Evolutionary conservation across 768 basidiomycete genomes (phyloP).

Genomic region (Lentinula raphanica): DNA sequence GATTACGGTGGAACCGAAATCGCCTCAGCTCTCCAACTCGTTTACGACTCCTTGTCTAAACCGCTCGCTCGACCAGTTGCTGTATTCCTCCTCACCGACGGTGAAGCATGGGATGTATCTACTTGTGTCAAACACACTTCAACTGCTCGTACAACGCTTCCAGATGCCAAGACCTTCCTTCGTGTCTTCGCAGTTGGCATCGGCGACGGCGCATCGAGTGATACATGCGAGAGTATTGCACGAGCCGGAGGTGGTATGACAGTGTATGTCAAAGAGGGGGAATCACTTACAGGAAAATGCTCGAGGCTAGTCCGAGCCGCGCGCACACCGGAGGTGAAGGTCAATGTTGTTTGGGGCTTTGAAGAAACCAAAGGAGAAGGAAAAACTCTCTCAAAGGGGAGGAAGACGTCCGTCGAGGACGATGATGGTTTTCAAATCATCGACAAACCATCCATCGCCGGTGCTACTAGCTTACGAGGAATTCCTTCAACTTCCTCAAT

Average conservation of each 20-base stretch:
- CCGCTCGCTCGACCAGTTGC: not conserved
- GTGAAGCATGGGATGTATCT: conserved; percentile 5
- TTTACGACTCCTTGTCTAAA: not conserved
- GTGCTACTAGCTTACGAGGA: no score
- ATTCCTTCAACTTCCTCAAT: not conserved
- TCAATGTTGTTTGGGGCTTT: not conserved
- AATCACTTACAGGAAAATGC: conserved; percentile 4
- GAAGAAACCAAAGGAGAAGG: no score
- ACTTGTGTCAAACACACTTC: not conserved
- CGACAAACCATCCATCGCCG: not conserved
- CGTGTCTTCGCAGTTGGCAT: conserved; percentile 13
- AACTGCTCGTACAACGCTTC: not conserved
- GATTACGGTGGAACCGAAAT: conserved; percentile 14
- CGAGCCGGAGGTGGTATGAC: conserved; percentile 7
- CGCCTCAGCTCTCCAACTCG: not conserved
- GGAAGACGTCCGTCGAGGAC: no score
- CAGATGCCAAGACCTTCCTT: not conserved
- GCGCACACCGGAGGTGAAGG: conserved; percentile 2
- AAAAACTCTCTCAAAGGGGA: no score
- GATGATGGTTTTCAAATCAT: not conserved
- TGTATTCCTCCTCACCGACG: conserved; percentile 13
- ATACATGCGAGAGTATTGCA: conserved; percentile 12
- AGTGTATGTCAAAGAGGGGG: not conserved
- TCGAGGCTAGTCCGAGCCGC: conserved; percentile 6
- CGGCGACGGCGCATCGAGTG: conserved; percentile 8